Base-by-base conservation (phyloP, 176 grass and related monocot genomes). In the Bolboschoenus planiculmis region DNA sequence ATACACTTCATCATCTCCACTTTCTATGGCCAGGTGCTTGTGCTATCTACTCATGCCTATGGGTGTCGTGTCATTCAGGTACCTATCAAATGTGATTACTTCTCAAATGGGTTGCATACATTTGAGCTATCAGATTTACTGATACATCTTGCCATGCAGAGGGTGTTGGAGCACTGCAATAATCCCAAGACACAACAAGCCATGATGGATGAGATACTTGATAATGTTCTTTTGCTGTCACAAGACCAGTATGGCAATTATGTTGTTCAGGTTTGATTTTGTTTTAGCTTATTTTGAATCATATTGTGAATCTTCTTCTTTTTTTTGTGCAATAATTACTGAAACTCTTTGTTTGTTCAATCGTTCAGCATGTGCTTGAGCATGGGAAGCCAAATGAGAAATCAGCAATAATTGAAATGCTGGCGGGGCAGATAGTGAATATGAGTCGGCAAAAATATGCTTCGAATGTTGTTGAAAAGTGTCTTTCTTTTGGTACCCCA, bases 231-330 rank as follows among this genome's bases (percentile, higher is more conserved):
- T 79, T 59, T 90, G 77, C 84, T 97, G 79, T 86, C 93, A 27
- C 87, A 97, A 46, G 91, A 97, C 77, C 93, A 93, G 42, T 97
- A 93, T 88, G 93, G 93, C 70, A 97, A 97, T 63, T 97, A 97
- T 43, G 93, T 97, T 67, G 91, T 97, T 88, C 93, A 97, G 89
- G 93, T 97, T 56, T 61, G 83, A 85, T 67, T 42, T 66, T 34
- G 40, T 59, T 67, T 37, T 18, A 62, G 18, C 6, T 83, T 36
- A 30, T 42, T 68, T 83, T 18, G 23, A 64, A 46, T 85, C 68
- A 11, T n/a, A 2, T 21, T 34, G 24, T 30, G 43, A 40, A 51
- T 29, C 26, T 83, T 74, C 30, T 7, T 44, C 3, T 34, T 35
- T 3, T 20, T 42, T 56, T 83, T 78, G 10, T 48, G 8, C 46